A percentile compares a stretch with the other conserved stretches of the same genome.
Conservation (phyloP, 176 grass and related monocot species). For the Bromus sterilis region DNA sequence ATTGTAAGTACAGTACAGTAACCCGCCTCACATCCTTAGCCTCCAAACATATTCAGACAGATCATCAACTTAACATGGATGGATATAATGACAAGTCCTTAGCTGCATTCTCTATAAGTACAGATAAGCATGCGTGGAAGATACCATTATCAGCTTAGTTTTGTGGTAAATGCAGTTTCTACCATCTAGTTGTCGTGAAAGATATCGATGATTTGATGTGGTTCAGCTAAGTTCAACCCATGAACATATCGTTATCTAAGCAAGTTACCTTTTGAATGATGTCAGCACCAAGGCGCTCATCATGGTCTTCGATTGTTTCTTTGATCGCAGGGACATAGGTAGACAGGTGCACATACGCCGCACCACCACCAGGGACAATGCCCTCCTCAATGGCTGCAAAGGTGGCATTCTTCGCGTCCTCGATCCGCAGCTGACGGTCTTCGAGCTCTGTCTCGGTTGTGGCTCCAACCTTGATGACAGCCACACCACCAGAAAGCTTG, state of each 20-base stretch:
- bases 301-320: conserved; percentile 43
- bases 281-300: conserved; percentile 52
- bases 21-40: background rate
- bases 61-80: background rate
- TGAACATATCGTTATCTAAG: background rate
- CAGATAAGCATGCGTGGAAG: background rate
- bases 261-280: conserved; percentile 52
- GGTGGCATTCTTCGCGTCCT: conserved; percentile 56
- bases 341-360: conserved; percentile 51
- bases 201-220: background rate
- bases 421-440: conserved; percentile 49
- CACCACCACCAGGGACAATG: conserved; percentile 58
- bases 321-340: conserved; percentile 36
- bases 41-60: background rate
- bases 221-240: background rate
- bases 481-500: conserved; percentile 66
- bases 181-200: background rate
- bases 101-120: background rate
- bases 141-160: background rate
- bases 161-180: background rate
- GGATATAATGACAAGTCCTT: background rate
- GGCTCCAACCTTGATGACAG: conserved; percentile 67
- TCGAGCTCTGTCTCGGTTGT: conserved; percentile 57
- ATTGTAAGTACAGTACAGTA: background rate
- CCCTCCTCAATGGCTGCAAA: conserved; percentile 59